phyloP scores from a whole-genome alignment of 192 early-diverging fungal species.

The Rhizoclosmatium globosum region DNA sequence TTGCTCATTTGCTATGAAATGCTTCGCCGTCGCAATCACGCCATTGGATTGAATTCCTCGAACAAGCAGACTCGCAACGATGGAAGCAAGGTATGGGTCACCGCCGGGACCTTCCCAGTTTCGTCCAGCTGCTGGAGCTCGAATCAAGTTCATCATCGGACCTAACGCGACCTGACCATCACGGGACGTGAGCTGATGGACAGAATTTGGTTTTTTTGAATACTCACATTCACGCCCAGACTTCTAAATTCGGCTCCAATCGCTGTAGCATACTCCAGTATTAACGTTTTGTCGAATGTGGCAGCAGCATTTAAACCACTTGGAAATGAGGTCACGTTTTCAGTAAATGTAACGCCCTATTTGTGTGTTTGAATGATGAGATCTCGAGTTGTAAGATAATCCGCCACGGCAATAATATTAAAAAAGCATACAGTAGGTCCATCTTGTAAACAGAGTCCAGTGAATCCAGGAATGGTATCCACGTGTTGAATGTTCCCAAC shows the following conservation, averaged over 20 bases:
- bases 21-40: conserved; percentile 67
- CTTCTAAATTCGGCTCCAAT: conserved; percentile 64
- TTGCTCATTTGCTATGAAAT: conserved; percentile 63
- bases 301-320: conserved; percentile 62
- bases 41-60: conserved; percentile 56
- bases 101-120: conserved; percentile 61
- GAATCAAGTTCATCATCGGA: conserved; percentile 44
- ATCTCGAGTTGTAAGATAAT: background rate
- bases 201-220: background rate
- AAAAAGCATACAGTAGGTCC: conserved; percentile 44
- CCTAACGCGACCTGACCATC: conserved; percentile 16
- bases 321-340: conserved; percentile 14
- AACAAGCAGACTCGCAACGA: conserved; percentile 41
- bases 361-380: too few relatives aligned
- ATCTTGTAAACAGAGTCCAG: conserved; percentile 66
- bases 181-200: background rate
- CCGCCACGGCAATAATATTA: background rate
- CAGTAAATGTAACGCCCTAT: background rate
- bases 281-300: conserved; percentile 62
- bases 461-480: conserved; percentile 42
- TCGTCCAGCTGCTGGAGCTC: conserved; percentile 43
- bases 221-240: conserved; percentile 60
- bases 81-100: conserved; percentile 56
- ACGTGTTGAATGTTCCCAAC: conserved; percentile 57
- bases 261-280: conserved; percentile 51